Evolutionary conservation across 2,329 filamentous ascomycete genomes (phyloP).

Genomic region (Coniochaeta sp.): DNA sequence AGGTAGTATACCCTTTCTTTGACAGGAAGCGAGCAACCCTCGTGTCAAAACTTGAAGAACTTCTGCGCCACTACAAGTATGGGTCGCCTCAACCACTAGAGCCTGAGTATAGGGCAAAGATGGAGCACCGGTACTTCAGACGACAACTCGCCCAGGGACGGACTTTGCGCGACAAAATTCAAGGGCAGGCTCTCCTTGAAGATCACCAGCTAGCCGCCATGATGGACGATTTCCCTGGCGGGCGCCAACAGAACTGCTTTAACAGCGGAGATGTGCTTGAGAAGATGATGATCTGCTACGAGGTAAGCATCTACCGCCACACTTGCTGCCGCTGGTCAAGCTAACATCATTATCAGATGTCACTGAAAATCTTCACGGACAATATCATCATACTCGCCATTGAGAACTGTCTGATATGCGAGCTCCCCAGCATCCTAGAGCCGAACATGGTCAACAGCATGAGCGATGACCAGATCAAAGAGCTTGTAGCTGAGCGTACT

Average conservation of each 20-base stretch:
- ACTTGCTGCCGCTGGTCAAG: neutral
- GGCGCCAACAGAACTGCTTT: no score
- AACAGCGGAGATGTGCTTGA: neutral
- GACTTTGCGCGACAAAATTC: no score
- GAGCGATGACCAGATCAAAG: neutral
- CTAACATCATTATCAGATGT: neutral
- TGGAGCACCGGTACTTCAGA: neutral
- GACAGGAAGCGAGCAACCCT: neutral
- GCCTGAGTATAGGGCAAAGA: neutral
- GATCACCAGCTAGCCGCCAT: no score
- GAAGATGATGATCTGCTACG: neutral
- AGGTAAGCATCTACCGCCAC: neutral
- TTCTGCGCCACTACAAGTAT: neutral
- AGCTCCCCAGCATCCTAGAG: neutral
- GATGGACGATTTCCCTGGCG: no score
- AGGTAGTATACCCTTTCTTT: neutral
- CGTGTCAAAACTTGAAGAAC: neutral
- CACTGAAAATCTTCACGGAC: neutral
- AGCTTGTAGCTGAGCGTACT: neutral
- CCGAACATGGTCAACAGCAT: neutral
- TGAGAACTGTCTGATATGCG: neutral
- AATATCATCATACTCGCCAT: slow-evolving; percentile 1
- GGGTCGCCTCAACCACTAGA: neutral
- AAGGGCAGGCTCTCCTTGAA: neutral
- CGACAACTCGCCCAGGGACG: neutral